Percentiles rank a stretch among this genome's conserved stretches.
Conservation (phyloP, 2,329 filamentous ascomycete species). For the Cladosporium sphaerospermum region DNA sequence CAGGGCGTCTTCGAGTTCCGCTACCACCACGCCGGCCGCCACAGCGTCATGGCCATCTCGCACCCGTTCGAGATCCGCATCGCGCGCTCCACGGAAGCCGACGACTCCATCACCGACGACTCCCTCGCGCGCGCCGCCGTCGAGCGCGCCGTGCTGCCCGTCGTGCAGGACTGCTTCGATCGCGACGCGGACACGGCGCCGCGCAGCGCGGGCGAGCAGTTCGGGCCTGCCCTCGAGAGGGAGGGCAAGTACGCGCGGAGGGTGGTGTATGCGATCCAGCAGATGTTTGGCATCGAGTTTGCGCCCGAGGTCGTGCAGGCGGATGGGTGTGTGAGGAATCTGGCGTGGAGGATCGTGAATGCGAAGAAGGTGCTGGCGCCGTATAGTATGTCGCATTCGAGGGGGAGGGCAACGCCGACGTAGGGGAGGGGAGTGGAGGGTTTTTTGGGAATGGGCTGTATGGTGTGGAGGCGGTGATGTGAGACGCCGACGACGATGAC, state of each 20-base stretch:
- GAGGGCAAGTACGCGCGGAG: slow-evolving; percentile 84
- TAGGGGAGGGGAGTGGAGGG: neutral
- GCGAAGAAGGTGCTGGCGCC: slow-evolving; percentile 79
- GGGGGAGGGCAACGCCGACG: slow-evolving; percentile 29
- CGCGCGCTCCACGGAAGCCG: slow-evolving; percentile 70
- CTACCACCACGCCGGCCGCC: slow-evolving; percentile 88
- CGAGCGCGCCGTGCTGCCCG: slow-evolving; percentile 69
- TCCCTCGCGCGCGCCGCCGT: slow-evolving; percentile 62
- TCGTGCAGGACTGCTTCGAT: slow-evolving; percentile 90
- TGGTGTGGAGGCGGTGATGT: neutral
- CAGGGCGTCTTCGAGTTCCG: slow-evolving; percentile 94
- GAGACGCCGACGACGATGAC: too few relatives aligned
- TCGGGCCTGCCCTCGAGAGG: slow-evolving; percentile 77
- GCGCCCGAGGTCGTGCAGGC: slow-evolving; percentile 86
- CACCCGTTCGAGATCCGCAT: slow-evolving; percentile 89
- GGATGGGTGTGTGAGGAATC: slow-evolving; percentile 81
- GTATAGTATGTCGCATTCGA: slow-evolving; percentile 43
- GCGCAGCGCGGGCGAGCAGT: slow-evolving; percentile 68
- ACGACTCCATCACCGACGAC: slow-evolving; percentile 50
- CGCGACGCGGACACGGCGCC: slow-evolving; percentile 87
- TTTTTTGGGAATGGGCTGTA: neutral
- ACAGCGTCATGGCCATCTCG: slow-evolving; percentile 91
- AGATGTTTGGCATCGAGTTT: slow-evolving; percentile 96
- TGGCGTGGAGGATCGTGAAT: slow-evolving; percentile 92
- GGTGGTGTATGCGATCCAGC: slow-evolving; percentile 87